Evolutionary conservation across 2,329 filamentous ascomycete genomes (phyloP).

Genomic region (Aspergillus sp.): DNA sequence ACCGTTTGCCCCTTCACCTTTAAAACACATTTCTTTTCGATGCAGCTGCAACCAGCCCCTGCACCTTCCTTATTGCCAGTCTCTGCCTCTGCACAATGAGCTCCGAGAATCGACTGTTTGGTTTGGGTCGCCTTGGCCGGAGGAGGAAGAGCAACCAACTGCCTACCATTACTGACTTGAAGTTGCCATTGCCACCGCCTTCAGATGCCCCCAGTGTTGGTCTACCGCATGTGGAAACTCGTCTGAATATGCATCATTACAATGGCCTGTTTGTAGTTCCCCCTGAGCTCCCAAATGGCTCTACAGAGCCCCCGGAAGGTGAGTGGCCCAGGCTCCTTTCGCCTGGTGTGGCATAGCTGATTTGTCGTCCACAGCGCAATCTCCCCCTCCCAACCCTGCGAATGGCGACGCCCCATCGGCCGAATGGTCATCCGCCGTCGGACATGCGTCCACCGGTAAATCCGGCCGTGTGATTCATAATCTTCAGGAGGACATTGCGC

Average conservation of each 20-base stretch:
- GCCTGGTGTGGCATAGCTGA: background rate
- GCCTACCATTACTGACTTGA: conserved; percentile 18
- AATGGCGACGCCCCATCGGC: conserved; percentile 20
- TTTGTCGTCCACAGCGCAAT: background rate
- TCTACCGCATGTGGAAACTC: conserved; percentile 32
- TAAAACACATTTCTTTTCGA: no score
- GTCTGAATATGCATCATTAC: conserved; percentile 35
- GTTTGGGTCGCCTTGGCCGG: conserved; percentile 23
- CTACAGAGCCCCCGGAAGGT: conserved; percentile 17
- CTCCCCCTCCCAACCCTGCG: conserved; percentile 15
- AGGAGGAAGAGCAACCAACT: conserved; percentile 18
- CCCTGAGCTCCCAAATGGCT: conserved; percentile 17
- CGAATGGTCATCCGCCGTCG: conserved; percentile 43
- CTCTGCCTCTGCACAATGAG: conserved; percentile 4
- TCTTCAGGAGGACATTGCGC: conserved; percentile 42
- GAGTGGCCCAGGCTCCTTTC: conserved; percentile 5
- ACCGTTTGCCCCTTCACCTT: no score
- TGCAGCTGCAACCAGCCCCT: no score
- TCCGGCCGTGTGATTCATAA: conserved; percentile 44
- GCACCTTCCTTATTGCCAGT: background rate
- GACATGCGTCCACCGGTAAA: conserved; percentile 41
- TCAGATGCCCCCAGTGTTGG: conserved; percentile 27
- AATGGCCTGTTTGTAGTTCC: conserved; percentile 27
- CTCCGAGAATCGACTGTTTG: conserved; percentile 1
- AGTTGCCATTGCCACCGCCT: conserved; percentile 11